Evolutionary conservation across 768 basidiomycete genomes (phyloP), one percentile per base, ranked within the genome.

Genomic region (Mrakia hoshinonis): DNA sequence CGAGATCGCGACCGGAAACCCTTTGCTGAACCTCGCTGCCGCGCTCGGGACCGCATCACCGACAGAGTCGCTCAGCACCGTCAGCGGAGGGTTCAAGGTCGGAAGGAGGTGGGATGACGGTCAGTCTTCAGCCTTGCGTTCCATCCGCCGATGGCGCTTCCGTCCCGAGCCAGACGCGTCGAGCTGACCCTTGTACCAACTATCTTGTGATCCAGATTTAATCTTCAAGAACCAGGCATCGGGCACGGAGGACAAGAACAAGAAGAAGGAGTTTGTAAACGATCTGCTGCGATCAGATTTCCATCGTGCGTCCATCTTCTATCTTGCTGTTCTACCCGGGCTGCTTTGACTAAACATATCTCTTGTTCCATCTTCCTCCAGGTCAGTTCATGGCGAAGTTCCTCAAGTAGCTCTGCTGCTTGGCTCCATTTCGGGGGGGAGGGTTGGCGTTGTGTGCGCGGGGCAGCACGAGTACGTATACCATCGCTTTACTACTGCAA

Each of bases 141-240:
- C 64, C 13, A n/a, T 34, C 18, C 52, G 5, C 49, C 31, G 46
- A 38, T 20, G 11, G 20, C 36, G 22, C 12, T 7, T 39, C 11
- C 38, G 24, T 13, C 39, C 26, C 29, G 13, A 20, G 36, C 4
- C 31, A 20, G 43, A 0, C 26, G 10, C 29, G 13, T 60, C 18
- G 24, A 72, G 2, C 74, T 73, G 20, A 67, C 64, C n/a, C 20
- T 74, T 26, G n/a, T n/a, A n/a, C n/a, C n/a, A n/a, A n/a, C 74
- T 72, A 18, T 67, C 74, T 13, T 43, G n/a, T 11, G 0, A 7
- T n/a, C 39, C 76, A 92, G 92, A 99, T 80, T 83, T 96, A 67
- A 93, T 98, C 77, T 98, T 98, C 86, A 98, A 97, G 82, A 97
- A 98, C 79, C 96, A 99, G 80, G 91, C 96, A 0, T 87, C 87